Conservation (phyloP, 192 early-diverging fungal genomes). For the Helicostylum pulchrum region DNA sequence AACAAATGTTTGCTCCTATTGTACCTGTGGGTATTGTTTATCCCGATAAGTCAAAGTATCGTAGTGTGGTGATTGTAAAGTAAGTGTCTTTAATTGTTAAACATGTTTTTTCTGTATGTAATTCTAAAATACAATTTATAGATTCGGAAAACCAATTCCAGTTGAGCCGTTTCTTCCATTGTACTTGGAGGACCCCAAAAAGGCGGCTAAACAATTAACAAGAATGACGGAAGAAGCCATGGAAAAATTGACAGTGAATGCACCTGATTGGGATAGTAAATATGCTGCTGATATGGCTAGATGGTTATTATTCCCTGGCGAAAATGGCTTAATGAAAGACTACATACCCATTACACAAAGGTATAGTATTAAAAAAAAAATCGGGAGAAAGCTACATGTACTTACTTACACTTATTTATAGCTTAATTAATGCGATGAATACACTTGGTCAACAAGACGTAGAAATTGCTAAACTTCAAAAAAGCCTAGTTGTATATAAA, state of each 20-base stretch:
- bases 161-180: slow-evolving; percentile 38
- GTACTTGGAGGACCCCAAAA: slow-evolving; percentile 35
- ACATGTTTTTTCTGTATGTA: too few relatives aligned
- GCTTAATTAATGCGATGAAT: slow-evolving; percentile 28
- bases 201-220: slow-evolving; percentile 42
- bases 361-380: too few relatives aligned
- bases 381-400: too few relatives aligned
- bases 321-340: slow-evolving; percentile 30
- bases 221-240: slow-evolving; percentile 38
- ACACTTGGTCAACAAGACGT: slow-evolving; percentile 17
- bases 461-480: slow-evolving; percentile 29
- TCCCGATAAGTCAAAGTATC: slow-evolving; percentile 48
- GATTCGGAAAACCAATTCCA: slow-evolving; percentile 44
- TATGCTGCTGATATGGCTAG: slow-evolving; percentile 41
- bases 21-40: slow-evolving; percentile 48
- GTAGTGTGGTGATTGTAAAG: slow-evolving; percentile 40
- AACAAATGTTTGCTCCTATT: slow-evolving; percentile 25
- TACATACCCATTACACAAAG: slow-evolving; percentile 49
- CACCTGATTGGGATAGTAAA: slow-evolving; percentile 43
- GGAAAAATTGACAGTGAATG: slow-evolving; percentile 47
- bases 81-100: too few relatives aligned
- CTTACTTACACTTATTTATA: slow-evolving; percentile 8
- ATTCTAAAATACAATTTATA: too few relatives aligned
- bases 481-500: slow-evolving; percentile 32
- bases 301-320: slow-evolving; percentile 38